Evolutionary conservation across 202 grass and related monocot species (phyloP).

Genomic region (Bolboschoenoplectus hybrid): DNA sequence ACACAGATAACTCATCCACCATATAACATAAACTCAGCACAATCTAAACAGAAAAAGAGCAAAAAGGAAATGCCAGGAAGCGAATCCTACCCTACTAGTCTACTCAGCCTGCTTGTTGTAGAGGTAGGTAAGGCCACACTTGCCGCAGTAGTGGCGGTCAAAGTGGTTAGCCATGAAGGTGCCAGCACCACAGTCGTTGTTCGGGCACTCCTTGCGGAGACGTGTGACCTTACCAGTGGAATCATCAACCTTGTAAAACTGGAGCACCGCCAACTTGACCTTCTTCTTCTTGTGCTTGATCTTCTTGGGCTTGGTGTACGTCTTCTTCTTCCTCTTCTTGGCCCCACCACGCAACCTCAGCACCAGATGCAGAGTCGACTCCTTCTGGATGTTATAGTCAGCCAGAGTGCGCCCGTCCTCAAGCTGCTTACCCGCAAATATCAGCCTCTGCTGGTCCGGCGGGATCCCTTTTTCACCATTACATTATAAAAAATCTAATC

Average conservation of each 20-base stretch:
- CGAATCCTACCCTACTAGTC: neutral
- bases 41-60: neutral
- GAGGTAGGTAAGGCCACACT: conserved; percentile 96
- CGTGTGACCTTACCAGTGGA: conserved; percentile 86
- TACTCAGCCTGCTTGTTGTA: conserved; percentile 61
- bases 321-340: conserved; percentile 99
- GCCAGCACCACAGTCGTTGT: conserved; percentile 76
- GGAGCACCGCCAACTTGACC: conserved; percentile 95
- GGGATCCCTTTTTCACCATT: conserved; percentile 69
- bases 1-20: neutral
- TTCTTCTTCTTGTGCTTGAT: conserved; percentile 98
- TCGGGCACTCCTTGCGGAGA: conserved; percentile 95
- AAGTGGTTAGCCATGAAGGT: conserved; percentile 99
- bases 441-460: conserved; percentile 92
- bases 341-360: conserved; percentile 80
- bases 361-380: conserved; percentile 92
- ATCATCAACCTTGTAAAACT: conserved; percentile 98
- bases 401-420: conserved; percentile 92
- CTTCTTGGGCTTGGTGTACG: conserved; percentile 99
- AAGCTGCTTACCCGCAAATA: conserved; percentile 95
- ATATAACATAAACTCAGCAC: neutral
- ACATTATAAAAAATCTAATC: neutral
- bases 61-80: conserved; percentile 15
- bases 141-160: conserved; percentile 97
- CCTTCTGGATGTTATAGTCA: conserved; percentile 99